Percentiles rank a stretch among this genome's conserved stretches.
phyloP scores from a whole-genome alignment of 176 grass and related monocot genomes.

The Oryza coarctata region DNA sequence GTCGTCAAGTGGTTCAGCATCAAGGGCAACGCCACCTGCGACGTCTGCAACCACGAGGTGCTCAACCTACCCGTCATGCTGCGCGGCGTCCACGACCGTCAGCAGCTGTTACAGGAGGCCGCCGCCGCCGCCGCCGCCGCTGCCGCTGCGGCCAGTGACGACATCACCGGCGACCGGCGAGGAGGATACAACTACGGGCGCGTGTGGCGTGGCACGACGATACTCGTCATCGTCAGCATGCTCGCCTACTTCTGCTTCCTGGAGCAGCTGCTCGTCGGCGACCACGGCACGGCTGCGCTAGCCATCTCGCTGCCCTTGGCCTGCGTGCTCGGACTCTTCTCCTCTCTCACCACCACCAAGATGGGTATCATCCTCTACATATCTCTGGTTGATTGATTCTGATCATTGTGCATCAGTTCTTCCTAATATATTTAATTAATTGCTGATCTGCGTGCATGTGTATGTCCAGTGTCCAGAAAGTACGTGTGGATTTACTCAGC shows the following conservation, averaged over 20 bases:
- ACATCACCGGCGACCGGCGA: not conserved
- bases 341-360: conserved; percentile 33
- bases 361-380: conserved; percentile 20
- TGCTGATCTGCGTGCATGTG: not conserved
- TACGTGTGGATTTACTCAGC: conserved; percentile 52
- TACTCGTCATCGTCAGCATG: conserved; percentile 56
- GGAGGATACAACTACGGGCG: not conserved
- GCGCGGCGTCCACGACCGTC: not conserved
- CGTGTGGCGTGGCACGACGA: conserved; percentile 46
- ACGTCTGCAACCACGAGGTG: conserved; percentile 67
- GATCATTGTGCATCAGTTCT: not conserved
- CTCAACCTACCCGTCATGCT: conserved; percentile 70
- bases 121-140: not conserved
- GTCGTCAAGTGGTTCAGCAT: conserved; percentile 75
- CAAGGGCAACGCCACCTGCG: conserved; percentile 66
- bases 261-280: conserved; percentile 61
- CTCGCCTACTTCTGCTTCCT: conserved; percentile 81
- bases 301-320: conserved; percentile 47
- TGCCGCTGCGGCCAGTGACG: too few relatives aligned
- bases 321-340: conserved; percentile 50
- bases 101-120: not conserved
- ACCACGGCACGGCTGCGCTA: conserved; percentile 42
- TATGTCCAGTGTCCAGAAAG: not conserved
- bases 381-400: not conserved
- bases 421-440: not conserved